phyloP scores from a whole-genome alignment of 2,329 filamentous ascomycete genomes.

The Thermochaetoides dissita region DNA sequence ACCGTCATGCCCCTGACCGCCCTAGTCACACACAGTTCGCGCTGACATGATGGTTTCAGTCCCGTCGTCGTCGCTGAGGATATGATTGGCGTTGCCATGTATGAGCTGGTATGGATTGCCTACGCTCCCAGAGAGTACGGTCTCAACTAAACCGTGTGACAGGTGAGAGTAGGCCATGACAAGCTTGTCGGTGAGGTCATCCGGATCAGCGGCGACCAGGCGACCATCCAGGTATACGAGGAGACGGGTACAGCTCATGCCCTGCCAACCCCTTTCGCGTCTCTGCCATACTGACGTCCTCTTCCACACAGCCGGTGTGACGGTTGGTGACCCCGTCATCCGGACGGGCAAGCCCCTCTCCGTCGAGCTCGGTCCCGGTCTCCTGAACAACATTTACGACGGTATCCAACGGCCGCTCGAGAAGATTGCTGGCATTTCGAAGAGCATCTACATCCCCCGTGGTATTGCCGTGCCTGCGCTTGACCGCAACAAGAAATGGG shows the following conservation, averaged over 20 bases:
- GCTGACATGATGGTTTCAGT: constrained; percentile 24
- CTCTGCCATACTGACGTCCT: not conserved
- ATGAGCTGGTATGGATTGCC: constrained; percentile 64
- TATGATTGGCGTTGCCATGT: constrained; percentile 99
- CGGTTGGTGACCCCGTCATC: constrained; percentile 80
- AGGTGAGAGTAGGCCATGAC: constrained; percentile 88
- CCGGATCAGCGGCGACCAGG: constrained; percentile 88
- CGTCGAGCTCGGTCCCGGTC: constrained; percentile 88
- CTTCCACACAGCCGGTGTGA: constrained; percentile 63
- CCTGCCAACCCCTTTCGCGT: not conserved
- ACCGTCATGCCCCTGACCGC: not conserved
- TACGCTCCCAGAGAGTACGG: not conserved
- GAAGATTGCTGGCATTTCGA: constrained; percentile 60
- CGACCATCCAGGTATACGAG: constrained; percentile 97
- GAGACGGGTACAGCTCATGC: constrained; percentile 61
- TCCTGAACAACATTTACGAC: constrained; percentile 99
- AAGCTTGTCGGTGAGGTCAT: constrained; percentile 94
- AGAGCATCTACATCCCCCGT: constrained; percentile 95
- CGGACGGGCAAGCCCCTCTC: constrained; percentile 92
- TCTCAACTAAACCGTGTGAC: constrained; percentile 10
- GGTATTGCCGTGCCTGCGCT: constrained; percentile 80
- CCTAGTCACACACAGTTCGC: too few relatives aligned
- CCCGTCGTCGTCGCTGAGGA: constrained; percentile 95
- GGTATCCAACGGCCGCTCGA: constrained; percentile 93
- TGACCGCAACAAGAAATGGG: constrained; percentile 88